Base-by-base conservation (phyloP, 148 eudicot species). In the Tetragonia tetragonoides region DNA sequence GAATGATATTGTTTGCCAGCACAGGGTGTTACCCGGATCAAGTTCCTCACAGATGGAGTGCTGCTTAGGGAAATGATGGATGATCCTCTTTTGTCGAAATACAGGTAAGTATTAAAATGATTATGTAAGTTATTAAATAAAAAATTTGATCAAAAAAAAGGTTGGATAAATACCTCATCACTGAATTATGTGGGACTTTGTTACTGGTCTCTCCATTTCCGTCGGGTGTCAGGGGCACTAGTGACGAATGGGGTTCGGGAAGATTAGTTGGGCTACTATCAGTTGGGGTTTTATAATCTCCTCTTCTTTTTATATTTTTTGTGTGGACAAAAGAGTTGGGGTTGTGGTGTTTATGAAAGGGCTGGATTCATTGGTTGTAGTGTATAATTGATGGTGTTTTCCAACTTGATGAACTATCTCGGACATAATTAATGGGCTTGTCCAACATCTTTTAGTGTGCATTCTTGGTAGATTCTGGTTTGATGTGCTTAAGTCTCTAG, bases 1-100 rank as follows among this genome's bases (percentile, higher is more conserved):
- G 81, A 78, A 53, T 81, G 75, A 21, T 83, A 59, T 72, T 84
- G 77, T 77, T 71, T 90, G 87, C 81, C 82, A 80, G 88, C 59
- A 76, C 92, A 95, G 98, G 95, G 89, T 79, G 75, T 86, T 68
- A 96, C 99, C 61, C 87, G 87, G 87, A 83, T 96, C 83, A 96
- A 96, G 73, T 96, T 93, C 82, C 93, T 96, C 41, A 96, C 99
- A 28, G 98, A 96, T 85, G 99, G 99, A 68, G 98, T 96, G 75
- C 83, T 96, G 83, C 83, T 96, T 53, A 86, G 99, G 81, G 99
- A 96, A 82, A 96, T 96, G 99, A 96, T 96, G 99, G 91, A 91
- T 82, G 99, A 96, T 86, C 99, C 99, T 73, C 91, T 96, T 51
- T 79, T 96, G 83, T 90, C 87, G 80, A 91, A 90, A 80, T 96